Conservation (phyloP, 352 stramenopile species). For the Phytopythium sindhum region DNA sequence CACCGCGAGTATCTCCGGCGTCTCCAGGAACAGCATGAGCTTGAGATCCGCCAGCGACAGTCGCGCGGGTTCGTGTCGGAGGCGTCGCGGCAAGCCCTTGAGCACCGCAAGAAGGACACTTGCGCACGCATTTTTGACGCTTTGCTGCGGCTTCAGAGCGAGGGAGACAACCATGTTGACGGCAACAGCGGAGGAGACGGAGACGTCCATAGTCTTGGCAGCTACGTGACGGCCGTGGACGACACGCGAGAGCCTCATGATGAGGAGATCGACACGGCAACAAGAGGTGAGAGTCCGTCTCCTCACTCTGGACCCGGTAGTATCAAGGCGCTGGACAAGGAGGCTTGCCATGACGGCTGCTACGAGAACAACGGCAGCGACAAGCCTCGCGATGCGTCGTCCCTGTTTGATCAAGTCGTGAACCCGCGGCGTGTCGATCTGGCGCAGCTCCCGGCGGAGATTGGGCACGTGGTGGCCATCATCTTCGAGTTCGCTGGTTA, state of each 20-base stretch:
- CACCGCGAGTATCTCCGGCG: slow-evolving; percentile 55
- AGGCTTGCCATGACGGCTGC: not conserved
- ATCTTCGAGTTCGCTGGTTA: slow-evolving; percentile 64
- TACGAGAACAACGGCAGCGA: slow-evolving; percentile 1
- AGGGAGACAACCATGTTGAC: not conserved
- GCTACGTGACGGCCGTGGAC: not conserved
- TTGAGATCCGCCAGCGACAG: slow-evolving; percentile 37
- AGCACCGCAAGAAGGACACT: slow-evolving; percentile 52
- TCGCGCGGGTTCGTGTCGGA: slow-evolving; percentile 60
- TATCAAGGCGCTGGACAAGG: not conserved
- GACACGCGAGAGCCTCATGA: not conserved
- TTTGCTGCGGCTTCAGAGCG: slow-evolving; percentile 16
- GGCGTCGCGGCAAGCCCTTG: slow-evolving; percentile 50
- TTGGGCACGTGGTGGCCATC: slow-evolving; percentile 51
- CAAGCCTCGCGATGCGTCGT: too few species aligned
- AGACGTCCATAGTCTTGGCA: not conserved
- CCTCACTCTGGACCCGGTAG: not conserved
- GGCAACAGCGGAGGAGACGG: not conserved
- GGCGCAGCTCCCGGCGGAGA: slow-evolving; percentile 41
- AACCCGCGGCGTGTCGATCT: slow-evolving; percentile 36
- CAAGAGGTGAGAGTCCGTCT: not conserved
- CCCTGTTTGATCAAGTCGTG: slow-evolving; percentile 11
- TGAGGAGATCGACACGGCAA: not conserved
- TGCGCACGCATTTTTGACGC: slow-evolving; percentile 53
- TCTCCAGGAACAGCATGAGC: slow-evolving; percentile 38